Evolutionary conservation across 164 flowering plant species (phyloP).

Genomic region (Vitis riparia): DNA sequence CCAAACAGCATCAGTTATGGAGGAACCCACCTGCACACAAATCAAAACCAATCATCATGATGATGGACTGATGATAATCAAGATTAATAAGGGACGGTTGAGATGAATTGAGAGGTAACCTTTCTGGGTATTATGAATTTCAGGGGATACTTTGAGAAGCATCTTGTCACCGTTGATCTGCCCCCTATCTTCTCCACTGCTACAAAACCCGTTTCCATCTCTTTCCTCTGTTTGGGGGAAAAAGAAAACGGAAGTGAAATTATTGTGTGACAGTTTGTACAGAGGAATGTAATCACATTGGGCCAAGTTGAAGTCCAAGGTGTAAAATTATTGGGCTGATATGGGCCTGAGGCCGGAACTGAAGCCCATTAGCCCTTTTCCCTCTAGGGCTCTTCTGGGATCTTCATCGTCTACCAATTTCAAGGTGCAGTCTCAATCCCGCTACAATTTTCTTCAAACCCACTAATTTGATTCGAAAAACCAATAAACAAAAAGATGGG

Average conservation of each 20-base stretch:
- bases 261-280: background rate
- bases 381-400: no score
- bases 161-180: slow-evolving; percentile 69
- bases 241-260: background rate
- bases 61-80: background rate
- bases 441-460: no score
- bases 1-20: slow-evolving; percentile 80
- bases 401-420: no score
- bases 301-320: no score
- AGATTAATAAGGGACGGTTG: background rate
- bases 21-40: slow-evolving; percentile 59
- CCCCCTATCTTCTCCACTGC: slow-evolving; percentile 68
- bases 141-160: slow-evolving; percentile 89
- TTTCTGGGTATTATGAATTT: slow-evolving; percentile 84
- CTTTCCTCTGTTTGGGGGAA: slow-evolving; percentile 3
- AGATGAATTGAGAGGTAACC: slow-evolving; percentile 34
- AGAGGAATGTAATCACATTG: background rate
- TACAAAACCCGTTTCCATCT: slow-evolving; percentile 54
- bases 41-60: background rate
- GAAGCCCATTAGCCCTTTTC: background rate
- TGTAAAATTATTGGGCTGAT: no score
- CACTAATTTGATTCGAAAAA: no score
- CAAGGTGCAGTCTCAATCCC: no score
- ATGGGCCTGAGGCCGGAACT: no score
- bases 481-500: no score